Percentiles rank a stretch among this genome's conserved stretches.
These are phyloP conservation scores for Alternaria sp. DNA, from an alignment of 2,329 filamentous ascomycete genomes.

Conservation along the genomic window DNA sequence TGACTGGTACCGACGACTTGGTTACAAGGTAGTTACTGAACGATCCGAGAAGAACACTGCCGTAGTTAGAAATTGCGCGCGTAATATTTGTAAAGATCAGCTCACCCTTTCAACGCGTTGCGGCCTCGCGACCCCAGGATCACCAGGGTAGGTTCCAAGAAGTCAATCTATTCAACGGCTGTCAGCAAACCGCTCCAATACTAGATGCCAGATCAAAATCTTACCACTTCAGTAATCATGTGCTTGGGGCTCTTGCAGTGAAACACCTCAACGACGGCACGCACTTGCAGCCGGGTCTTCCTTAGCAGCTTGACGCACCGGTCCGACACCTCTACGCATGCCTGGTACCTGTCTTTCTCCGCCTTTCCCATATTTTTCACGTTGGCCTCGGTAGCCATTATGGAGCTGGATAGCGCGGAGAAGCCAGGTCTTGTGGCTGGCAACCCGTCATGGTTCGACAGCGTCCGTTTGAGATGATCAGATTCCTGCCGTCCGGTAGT, in stretches of 20 bases:
- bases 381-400: conserved; percentile 44
- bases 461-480: conserved; percentile 71
- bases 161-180: conserved; percentile 70
- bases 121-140: conserved; percentile 90
- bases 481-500: conserved; percentile 75
- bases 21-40: conserved; percentile 98
- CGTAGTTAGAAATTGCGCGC: conserved; percentile 30
- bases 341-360: conserved; percentile 80
- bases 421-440: conserved; percentile 34
- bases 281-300: conserved; percentile 90
- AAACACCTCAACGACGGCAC: conserved; percentile 92
- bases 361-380: conserved; percentile 55
- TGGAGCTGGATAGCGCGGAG: conserved; percentile 43
- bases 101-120: conserved; percentile 90
- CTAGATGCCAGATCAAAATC: conserved; percentile 36
- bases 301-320: conserved; percentile 83
- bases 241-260: conserved; percentile 98
- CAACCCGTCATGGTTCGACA: conserved; percentile 55
- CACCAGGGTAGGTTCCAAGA: conserved; percentile 87
- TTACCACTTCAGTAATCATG: conserved; percentile 87
- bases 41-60: conserved; percentile 87
- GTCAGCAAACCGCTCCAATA: conserved; percentile 30
- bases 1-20: conserved; percentile 95
- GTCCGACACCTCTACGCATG: conserved; percentile 83
- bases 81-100: conserved; percentile 16